These are phyloP conservation scores for Cladosporium cucumerinum DNA, from an alignment of 2,329 filamentous ascomycete species.

Conservation along the genomic window DNA sequence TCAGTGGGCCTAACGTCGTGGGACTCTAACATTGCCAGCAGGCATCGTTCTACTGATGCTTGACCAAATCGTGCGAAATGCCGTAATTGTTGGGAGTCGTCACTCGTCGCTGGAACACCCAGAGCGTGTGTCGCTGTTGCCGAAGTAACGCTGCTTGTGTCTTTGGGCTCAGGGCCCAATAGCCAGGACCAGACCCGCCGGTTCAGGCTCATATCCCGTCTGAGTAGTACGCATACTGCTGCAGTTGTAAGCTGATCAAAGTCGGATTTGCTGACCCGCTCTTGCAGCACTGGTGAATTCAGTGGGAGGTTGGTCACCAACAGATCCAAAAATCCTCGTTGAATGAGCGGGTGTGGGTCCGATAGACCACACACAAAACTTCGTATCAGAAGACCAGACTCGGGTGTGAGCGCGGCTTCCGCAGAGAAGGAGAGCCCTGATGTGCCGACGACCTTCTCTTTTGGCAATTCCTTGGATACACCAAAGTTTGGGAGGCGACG, in stretches of 20 bases:
- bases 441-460: neutral
- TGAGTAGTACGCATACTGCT: slow-evolving; percentile 79
- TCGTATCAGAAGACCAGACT: slow-evolving; percentile 83
- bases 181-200: slow-evolving; percentile 95
- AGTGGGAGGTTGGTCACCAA: slow-evolving; percentile 87
- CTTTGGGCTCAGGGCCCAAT: slow-evolving; percentile 68
- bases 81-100: slow-evolving; percentile 54
- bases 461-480: neutral
- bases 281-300: slow-evolving; percentile 75
- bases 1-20: slow-evolving; percentile 58
- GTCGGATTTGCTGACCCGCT: slow-evolving; percentile 68
- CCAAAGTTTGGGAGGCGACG: slow-evolving; percentile 74
- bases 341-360: slow-evolving; percentile 86
- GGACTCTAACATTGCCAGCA: slow-evolving; percentile 71
- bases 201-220: slow-evolving; percentile 96
- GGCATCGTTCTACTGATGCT: slow-evolving; percentile 66
- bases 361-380: slow-evolving; percentile 87
- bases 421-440: slow-evolving; percentile 49
- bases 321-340: slow-evolving; percentile 89
- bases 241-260: slow-evolving; percentile 77
- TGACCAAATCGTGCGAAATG: slow-evolving; percentile 84
- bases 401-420: slow-evolving; percentile 75
- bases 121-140: slow-evolving; percentile 21
- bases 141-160: slow-evolving; percentile 30
- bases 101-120: slow-evolving; percentile 42